Conservation (phyloP, 371 early-diverging fungal species). For the Rhizomucor pusillus region DNA sequence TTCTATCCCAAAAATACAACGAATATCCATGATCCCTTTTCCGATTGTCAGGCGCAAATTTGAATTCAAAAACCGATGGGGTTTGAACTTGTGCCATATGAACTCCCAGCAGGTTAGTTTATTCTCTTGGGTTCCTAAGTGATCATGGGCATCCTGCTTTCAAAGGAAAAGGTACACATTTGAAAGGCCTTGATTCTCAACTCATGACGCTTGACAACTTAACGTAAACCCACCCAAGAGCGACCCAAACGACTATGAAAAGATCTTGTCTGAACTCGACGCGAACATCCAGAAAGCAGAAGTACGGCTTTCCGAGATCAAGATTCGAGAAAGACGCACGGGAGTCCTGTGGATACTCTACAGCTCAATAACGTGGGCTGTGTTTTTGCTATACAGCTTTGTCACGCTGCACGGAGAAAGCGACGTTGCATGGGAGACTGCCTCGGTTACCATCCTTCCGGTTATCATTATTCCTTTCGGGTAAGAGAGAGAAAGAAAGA, state of each 20-base stretch:
- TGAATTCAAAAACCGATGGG: no score
- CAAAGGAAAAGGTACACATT: conserved; percentile 6
- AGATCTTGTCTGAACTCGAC: conserved; percentile 77
- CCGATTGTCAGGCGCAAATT: no score
- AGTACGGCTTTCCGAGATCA: conserved; percentile 57
- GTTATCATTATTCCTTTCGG: conserved; percentile 52
- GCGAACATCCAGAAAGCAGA: conserved; percentile 72
- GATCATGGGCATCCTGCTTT: conserved; percentile 8
- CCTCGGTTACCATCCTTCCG: conserved; percentile 15
- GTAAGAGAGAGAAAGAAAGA: conserved; percentile 48
- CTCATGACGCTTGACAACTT: no score
- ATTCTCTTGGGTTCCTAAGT: no score
- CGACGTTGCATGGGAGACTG: conserved; percentile 4
- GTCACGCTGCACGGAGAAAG: conserved; percentile 16
- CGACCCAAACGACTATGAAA: conserved; percentile 69
- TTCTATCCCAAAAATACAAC: no score
- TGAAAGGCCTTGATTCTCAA: not conserved
- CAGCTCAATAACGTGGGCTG: conserved; percentile 62
- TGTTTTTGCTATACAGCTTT: conserved; percentile 52
- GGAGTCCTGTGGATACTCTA: conserved; percentile 72
- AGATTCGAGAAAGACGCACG: conserved; percentile 62
- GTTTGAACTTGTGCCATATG: no score
- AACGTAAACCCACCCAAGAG: no score
- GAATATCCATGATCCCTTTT: no score
- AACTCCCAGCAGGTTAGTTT: no score